Evolutionary conservation across 768 basidiomycete genomes (phyloP), one percentile per base, ranked within the genome.

Genomic region (Leccinum fibrillosum): DNA sequence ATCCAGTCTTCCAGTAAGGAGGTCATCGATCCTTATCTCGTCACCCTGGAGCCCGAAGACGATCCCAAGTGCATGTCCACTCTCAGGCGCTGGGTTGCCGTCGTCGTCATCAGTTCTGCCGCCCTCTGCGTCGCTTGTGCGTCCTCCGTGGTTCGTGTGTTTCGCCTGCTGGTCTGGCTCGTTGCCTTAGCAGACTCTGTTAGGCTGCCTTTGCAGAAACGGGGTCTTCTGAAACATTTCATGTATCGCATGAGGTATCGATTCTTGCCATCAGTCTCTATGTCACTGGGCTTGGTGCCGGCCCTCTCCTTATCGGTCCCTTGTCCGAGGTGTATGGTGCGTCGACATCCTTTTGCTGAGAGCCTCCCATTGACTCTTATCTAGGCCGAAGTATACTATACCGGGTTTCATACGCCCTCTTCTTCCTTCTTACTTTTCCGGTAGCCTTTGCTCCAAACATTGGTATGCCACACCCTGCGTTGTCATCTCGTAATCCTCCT

Each of bases 371-470:
- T 8, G 30, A 52, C 28, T 13, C 17, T 0, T 19, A 32, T 13
- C n/a, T 39, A 64, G 89, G 91, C 2, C 76, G 86, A 49, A 85
- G 82, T 55, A 68, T 78, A 44, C 80, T 91, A 12, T 90, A 92
- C 67, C 75, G 78, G 12, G 62, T 78, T 3, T 86, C 88, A 0
- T 91, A 86, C 60, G 61, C 74, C 1, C 61, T 83, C 5, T 86
- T 89, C 68, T 83, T 89, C 64, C 65, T 82, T 1, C 79, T 88
- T 55, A 83, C 85, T 19, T 87, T 86, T 65, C 86, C 89, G 0
- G 84, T 89, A 6, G 87, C 89, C 1, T 92, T 93, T 59, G 81
- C 88, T 1, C 85, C 83, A 4, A 77, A 89, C 62, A 78, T 84
- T 23, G 78, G 86, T 86, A 52, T 49, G 30, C 15, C 12, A 15